phyloP scores from a whole-genome alignment of 495 filamentous ascomycete genomes.

The Xylaria sp. region DNA sequence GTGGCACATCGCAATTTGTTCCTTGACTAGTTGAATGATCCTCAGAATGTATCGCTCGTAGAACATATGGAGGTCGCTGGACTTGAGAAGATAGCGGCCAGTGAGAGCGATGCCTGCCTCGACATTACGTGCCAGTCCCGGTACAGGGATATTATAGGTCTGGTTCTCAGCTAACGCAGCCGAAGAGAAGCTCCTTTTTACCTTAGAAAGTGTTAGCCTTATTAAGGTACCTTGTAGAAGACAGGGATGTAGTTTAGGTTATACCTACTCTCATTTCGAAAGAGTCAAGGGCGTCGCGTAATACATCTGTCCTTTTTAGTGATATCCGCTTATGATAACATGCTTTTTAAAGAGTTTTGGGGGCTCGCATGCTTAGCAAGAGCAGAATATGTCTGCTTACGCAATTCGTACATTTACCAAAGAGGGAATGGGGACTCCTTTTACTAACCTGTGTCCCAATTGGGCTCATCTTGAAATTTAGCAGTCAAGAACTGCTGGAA shows the following conservation, averaged over 20 bases:
- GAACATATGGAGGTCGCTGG: conserved; percentile 53
- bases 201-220: neutral
- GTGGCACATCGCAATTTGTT: conserved; percentile 60
- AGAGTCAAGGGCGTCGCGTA: neutral
- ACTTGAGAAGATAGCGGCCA: conserved; percentile 35
- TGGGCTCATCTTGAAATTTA: conserved; percentile 37
- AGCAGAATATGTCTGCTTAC: neutral
- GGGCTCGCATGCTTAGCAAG: neutral
- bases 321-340: neutral
- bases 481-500: conserved; percentile 55
- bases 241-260: neutral
- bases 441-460: neutral
- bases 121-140: neutral
- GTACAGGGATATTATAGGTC: neutral
- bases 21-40: conserved; percentile 64
- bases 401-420: neutral
- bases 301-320: neutral
- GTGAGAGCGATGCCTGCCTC: neutral
- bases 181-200: neutral
- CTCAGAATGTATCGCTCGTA: conserved; percentile 65
- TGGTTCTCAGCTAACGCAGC: neutral
- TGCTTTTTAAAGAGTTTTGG: neutral
- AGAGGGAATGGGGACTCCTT: neutral
- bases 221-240: neutral
- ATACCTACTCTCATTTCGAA: neutral